Evolutionary conservation across 352 stramenopile species (phyloP).

Genomic region (Pythium folliculosum): DNA sequence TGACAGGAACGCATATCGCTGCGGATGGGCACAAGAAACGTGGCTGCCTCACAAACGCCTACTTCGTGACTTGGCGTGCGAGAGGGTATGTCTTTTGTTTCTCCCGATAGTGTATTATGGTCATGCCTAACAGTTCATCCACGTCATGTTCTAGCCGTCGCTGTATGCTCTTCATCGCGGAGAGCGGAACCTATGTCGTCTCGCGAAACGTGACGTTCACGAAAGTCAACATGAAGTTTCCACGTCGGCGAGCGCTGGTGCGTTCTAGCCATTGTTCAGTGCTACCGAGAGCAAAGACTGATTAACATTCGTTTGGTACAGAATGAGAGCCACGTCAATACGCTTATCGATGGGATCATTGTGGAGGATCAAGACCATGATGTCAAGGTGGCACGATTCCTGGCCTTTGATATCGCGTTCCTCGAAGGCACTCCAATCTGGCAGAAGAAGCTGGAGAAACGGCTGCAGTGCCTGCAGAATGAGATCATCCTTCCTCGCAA

Average conservation of each 20-base stretch:
- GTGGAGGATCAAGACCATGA: slow-evolving; percentile 85
- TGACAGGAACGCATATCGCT: slow-evolving; percentile 83
- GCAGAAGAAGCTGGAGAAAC: slow-evolving; percentile 89
- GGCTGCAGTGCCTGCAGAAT: slow-evolving; percentile 86
- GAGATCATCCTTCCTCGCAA: slow-evolving; percentile 88
- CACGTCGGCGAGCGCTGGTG: slow-evolving; percentile 68
- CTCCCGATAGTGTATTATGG: not conserved
- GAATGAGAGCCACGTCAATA: slow-evolving; percentile 76
- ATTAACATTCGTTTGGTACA: slow-evolving; percentile 26
- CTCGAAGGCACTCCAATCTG: slow-evolving; percentile 77
- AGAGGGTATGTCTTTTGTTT: slow-evolving; percentile 50
- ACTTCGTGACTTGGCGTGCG: slow-evolving; percentile 83
- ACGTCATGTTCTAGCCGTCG: slow-evolving; percentile 47
- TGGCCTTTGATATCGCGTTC: slow-evolving; percentile 85
- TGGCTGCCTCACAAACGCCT: slow-evolving; percentile 75
- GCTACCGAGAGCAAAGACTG: not conserved
- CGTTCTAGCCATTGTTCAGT: not conserved
- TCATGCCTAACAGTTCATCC: not conserved
- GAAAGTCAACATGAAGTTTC: slow-evolving; percentile 89
- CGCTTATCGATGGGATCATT: slow-evolving; percentile 82
- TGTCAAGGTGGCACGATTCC: slow-evolving; percentile 70
- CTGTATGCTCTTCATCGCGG: slow-evolving; percentile 74
- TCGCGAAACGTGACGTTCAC: slow-evolving; percentile 84
- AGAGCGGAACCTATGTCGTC: slow-evolving; percentile 74
- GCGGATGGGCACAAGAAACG: slow-evolving; percentile 73